Evolutionary conservation across 2,329 filamentous ascomycete species (phyloP), one percentile per base, ranked within the genome.

Genomic region (Furcasterigmium furcatum): DNA sequence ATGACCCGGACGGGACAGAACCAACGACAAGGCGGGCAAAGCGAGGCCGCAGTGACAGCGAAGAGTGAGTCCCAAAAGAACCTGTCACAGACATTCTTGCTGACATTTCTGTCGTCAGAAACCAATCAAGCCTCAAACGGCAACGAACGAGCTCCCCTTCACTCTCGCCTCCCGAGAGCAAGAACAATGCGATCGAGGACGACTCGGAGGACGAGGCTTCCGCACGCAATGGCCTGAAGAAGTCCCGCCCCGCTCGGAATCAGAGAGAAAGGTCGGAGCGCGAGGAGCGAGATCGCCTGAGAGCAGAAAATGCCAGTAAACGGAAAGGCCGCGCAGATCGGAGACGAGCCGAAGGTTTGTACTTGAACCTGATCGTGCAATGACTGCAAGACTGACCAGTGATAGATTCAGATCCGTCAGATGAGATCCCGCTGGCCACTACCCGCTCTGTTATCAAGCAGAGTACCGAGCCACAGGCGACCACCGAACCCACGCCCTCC

Each of bases 41-140:
- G 71, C 78, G 94, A 58, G 85, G 84, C 50, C 82, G 92, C 51
- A 95, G 94, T 58, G 90, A 94, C 50, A 96, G 90, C 60, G 91
- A 96, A 78, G 89, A 95, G 92, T 97, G 77, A 68, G 90, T 82
- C 24, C 40, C 12, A 12, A 20, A n/a, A n/a, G n/a, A n/a, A 8
- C 36, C 12, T 12, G 7, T 27, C 7, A 27, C 24, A 27, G 24
- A 7, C 7, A 7, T 27, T 27, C 24, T 27, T 27, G 24, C 24
- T 27, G 12, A 27, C 24, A 27, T 7, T 27, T 7, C 24, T 27
- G n/a, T n/a, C 12, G 24, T 24, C 57, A 95, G 90, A 55, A 85
- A 85, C 61, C 82, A 80, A 47, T 79, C 84, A 52, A 80, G 75
- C 49, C 68, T 80, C 41, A 97, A 97, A 70, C 80, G 92, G 54